Evolutionary conservation across 2,329 filamentous ascomycete genomes (phyloP).

Genomic region (Cercospora nicotianae): DNA sequence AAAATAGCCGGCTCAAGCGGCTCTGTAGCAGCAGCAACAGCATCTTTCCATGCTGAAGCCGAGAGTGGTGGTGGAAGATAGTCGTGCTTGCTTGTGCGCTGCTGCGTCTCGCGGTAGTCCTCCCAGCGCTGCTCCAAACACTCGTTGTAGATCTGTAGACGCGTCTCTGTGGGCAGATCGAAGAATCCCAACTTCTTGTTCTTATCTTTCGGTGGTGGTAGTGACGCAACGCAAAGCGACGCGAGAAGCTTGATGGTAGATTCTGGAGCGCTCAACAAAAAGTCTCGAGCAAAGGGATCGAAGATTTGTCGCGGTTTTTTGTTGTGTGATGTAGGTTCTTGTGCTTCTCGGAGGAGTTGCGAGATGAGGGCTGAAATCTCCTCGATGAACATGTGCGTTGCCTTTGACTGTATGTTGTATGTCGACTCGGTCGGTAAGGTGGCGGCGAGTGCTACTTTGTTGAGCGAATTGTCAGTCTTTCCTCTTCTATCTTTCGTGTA

Average conservation of each 20-base stretch:
- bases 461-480: background rate
- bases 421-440: background rate
- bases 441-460: background rate
- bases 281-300: background rate
- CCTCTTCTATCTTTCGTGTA: background rate
- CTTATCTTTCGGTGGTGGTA: background rate
- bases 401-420: background rate
- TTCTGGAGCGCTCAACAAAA: background rate
- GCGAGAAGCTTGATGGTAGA: background rate
- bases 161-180: background rate
- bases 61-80: background rate
- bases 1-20: background rate
- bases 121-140: background rate
- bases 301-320: background rate
- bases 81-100: background rate
- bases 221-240: background rate
- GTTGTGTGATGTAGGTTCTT: background rate
- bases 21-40: background rate
- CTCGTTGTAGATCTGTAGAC: background rate
- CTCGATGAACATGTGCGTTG: background rate
- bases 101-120: background rate
- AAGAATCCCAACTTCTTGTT: background rate
- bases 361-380: background rate
- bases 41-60: background rate
- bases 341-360: background rate